These are phyloP conservation scores for Sporisorium iseilematis-ciliati DNA, from an alignment of 1,284 basidiomycete species.

Conservation along the genomic window DNA sequence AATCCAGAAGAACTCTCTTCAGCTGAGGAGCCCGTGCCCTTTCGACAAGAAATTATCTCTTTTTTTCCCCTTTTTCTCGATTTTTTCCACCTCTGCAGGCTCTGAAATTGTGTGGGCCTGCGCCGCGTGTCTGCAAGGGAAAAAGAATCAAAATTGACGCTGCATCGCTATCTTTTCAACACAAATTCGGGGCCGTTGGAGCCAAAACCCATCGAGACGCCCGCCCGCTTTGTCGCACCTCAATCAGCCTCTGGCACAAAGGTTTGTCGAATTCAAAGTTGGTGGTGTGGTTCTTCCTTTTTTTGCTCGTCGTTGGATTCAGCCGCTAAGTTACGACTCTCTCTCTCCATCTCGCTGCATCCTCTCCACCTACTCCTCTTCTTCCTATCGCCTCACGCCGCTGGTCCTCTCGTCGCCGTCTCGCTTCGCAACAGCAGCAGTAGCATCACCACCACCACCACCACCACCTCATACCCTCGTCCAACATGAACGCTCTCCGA, in stretches of 20 bases:
- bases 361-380: conserved; percentile 10
- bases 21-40: not conserved
- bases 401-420: conserved; percentile 16
- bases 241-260: not conserved
- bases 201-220: not conserved
- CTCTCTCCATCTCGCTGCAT: conserved; percentile 2
- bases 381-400: conserved; percentile 22
- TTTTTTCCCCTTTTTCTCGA: conserved; percentile 3
- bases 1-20: conserved; percentile 24
- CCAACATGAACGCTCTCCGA: conserved; percentile 51
- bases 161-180: conserved; percentile 1
- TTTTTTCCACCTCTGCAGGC: too few relatives aligned
- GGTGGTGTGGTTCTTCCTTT: conserved; percentile 3
- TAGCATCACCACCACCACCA: conserved; percentile 14
- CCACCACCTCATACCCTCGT: not conserved
- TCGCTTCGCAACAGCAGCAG: conserved; percentile 18
- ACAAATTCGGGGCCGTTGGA: conserved; percentile 5
- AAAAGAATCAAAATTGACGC: not conserved
- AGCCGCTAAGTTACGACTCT: too few relatives aligned
- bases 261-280: not conserved
- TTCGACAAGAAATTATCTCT: not conserved
- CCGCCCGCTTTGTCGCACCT: not conserved
- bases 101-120: not conserved
- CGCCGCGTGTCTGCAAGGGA: too few relatives aligned
- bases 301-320: not conserved